Evolutionary conservation across 2,329 filamentous ascomycete species (phyloP).

Genomic region (Trichoderma gracile): DNA sequence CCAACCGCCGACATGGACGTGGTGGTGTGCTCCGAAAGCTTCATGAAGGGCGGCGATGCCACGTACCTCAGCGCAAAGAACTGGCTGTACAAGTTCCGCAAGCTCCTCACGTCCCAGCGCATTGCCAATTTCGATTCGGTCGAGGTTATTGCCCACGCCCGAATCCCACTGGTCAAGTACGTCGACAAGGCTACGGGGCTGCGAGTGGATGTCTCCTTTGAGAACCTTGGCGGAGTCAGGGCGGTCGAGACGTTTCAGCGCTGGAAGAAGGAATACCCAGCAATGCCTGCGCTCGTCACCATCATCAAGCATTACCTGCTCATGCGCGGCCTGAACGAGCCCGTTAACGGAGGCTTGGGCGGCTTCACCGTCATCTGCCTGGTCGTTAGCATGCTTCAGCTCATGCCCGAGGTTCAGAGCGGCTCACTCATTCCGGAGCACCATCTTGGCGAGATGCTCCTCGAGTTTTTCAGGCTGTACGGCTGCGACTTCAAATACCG

Average conservation of each 20-base stretch:
- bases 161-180: slow-evolving; percentile 91
- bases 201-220: slow-evolving; percentile 91
- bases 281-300: slow-evolving; percentile 82
- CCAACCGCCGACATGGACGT: slow-evolving; percentile 89
- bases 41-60: slow-evolving; percentile 53
- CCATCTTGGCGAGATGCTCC: slow-evolving; percentile 76
- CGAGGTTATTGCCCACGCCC: slow-evolving; percentile 71
- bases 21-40: slow-evolving; percentile 68
- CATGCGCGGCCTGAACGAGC: slow-evolving; percentile 89
- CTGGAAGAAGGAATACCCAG: slow-evolving; percentile 79
- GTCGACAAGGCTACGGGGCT: slow-evolving; percentile 75
- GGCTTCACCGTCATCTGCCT: slow-evolving; percentile 94
- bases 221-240: slow-evolving; percentile 78
- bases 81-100: slow-evolving; percentile 63
- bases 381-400: slow-evolving; percentile 83
- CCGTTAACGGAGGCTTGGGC: slow-evolving; percentile 85
- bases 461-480: slow-evolving; percentile 89
- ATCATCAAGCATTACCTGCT: slow-evolving; percentile 89
- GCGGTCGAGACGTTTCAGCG: slow-evolving; percentile 77
- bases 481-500: slow-evolving; percentile 76
- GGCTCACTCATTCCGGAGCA: slow-evolving; percentile 59
- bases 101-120: slow-evolving; percentile 55
- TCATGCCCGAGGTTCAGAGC: slow-evolving; percentile 70
- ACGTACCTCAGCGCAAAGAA: slow-evolving; percentile 53
- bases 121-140: slow-evolving; percentile 62